Evolutionary conservation across 2,329 filamentous ascomycete species (phyloP).

Genomic region (Hypocreales sp.): DNA sequence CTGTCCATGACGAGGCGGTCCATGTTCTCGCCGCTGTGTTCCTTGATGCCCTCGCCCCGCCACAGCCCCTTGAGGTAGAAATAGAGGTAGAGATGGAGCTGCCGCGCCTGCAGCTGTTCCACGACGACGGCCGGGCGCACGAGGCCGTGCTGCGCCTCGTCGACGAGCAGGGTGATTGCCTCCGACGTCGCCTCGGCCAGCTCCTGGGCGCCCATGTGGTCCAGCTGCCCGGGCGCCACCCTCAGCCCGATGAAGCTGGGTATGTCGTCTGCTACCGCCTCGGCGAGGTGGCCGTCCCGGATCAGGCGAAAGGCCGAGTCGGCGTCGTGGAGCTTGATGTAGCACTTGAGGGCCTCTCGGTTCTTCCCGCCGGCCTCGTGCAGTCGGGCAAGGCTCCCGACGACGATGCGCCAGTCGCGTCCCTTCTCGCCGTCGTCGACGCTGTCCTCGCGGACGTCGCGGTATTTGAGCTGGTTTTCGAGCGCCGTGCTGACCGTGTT

Average conservation of each 20-base stretch:
- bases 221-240: slow-evolving; percentile 56
- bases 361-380: slow-evolving; percentile 70
- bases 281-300: slow-evolving; percentile 75
- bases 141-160: slow-evolving; percentile 81
- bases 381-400: slow-evolving; percentile 70
- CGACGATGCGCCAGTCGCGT: slow-evolving; percentile 78
- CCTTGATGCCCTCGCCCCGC: slow-evolving; percentile 52
- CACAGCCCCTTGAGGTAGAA: slow-evolving; percentile 85
- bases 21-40: slow-evolving; percentile 34
- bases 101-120: slow-evolving; percentile 53
- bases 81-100: slow-evolving; percentile 63
- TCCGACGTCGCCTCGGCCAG: slow-evolving; percentile 70
- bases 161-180: slow-evolving; percentile 71
- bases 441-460: slow-evolving; percentile 60
- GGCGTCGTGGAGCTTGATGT: slow-evolving; percentile 82
- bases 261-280: slow-evolving; percentile 79
- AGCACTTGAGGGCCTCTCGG: slow-evolving; percentile 73
- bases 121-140: slow-evolving; percentile 68
- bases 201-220: slow-evolving; percentile 50
- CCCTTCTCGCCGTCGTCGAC: slow-evolving; percentile 58
- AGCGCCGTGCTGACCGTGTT: slow-evolving; percentile 61
- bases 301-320: slow-evolving; percentile 80
- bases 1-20: slow-evolving; percentile 44
- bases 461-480: slow-evolving; percentile 65
- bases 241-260: slow-evolving; percentile 75